Evolutionary conservation across 805 yeast genomes (phyloP).

Genomic region (Maudiozyma turicensis): DNA sequence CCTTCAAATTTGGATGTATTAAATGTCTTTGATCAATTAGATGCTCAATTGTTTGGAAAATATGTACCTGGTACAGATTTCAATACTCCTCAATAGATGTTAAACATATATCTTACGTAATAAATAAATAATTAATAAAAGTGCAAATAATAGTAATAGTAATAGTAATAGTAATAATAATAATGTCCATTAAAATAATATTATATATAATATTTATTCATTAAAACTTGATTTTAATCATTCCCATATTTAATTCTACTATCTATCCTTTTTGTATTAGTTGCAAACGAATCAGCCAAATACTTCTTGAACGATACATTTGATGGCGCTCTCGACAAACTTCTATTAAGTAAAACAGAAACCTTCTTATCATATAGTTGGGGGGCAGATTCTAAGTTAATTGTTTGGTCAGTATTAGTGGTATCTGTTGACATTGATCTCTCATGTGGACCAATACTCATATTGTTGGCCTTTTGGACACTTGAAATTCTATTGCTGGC

Average conservation of each 20-base stretch:
- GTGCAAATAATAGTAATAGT: background rate
- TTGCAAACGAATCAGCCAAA: conserved; percentile 55
- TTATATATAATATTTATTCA: background rate
- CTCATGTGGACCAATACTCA: conserved; percentile 25
- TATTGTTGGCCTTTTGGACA: conserved; percentile 4
- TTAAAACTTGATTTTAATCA: background rate
- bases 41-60: conserved; percentile 75
- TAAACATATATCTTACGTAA: background rate
- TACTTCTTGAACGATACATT: conserved; percentile 69
- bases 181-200: background rate
- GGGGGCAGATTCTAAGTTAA: conserved; percentile 63
- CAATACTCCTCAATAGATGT: background rate
- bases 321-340: conserved; percentile 65
- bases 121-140: too few species aligned
- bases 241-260: background rate
- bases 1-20: conserved; percentile 38
- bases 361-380: conserved; percentile 74
- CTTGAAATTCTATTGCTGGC: conserved; percentile 2
- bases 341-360: conserved; percentile 60
- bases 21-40: conserved; percentile 78
- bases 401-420: conserved; percentile 37
- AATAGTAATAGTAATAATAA: background rate
- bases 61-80: conserved; percentile 25
- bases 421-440: conserved; percentile 52
- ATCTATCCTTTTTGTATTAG: conserved; percentile 15